Percentiles rank a stretch among this genome's conserved stretches.
phyloP scores from a whole-genome alignment of 2,329 filamentous ascomycete species.

The Neofusicoccum sp. region DNA sequence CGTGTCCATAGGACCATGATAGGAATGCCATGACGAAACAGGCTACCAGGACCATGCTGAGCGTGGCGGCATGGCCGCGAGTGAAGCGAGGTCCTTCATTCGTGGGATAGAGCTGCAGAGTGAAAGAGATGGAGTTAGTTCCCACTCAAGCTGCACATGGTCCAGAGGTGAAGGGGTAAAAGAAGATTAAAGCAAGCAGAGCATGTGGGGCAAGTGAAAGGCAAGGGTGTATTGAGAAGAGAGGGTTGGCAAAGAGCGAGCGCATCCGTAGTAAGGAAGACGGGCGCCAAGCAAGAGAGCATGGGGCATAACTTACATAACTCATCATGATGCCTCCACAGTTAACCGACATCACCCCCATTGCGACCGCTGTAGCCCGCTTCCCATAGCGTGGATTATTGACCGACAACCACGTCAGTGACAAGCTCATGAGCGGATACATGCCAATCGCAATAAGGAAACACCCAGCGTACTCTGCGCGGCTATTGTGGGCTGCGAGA shows the following conservation, averaged over 20 bases:
- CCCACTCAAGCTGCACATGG: neutral
- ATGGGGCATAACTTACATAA: constrained; percentile 52
- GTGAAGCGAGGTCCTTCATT: constrained; percentile 47
- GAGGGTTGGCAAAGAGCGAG: too few relatives aligned
- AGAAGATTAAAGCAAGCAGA: neutral
- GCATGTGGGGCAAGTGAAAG: too few relatives aligned
- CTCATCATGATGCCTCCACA: constrained; percentile 70
- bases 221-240: too few relatives aligned
- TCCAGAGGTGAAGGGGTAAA: neutral
- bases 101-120: constrained; percentile 45
- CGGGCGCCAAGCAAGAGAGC: neutral
- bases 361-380: constrained; percentile 66
- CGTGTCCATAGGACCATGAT: constrained; percentile 37
- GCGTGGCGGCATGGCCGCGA: constrained; percentile 52
- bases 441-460: constrained; percentile 73
- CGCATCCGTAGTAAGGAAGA: too few relatives aligned
- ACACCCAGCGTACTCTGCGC: constrained; percentile 72
- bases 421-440: constrained; percentile 60
- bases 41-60: constrained; percentile 49
- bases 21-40: constrained; percentile 37
- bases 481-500: constrained; percentile 58
- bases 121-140: constrained; percentile 17
- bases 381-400: constrained; percentile 76
- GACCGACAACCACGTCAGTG: constrained; percentile 60
- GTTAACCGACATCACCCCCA: constrained; percentile 71